Base-by-base conservation (phyloP, 768 basidiomycete genomes). In the Fibroporia radiculosa region DNA sequence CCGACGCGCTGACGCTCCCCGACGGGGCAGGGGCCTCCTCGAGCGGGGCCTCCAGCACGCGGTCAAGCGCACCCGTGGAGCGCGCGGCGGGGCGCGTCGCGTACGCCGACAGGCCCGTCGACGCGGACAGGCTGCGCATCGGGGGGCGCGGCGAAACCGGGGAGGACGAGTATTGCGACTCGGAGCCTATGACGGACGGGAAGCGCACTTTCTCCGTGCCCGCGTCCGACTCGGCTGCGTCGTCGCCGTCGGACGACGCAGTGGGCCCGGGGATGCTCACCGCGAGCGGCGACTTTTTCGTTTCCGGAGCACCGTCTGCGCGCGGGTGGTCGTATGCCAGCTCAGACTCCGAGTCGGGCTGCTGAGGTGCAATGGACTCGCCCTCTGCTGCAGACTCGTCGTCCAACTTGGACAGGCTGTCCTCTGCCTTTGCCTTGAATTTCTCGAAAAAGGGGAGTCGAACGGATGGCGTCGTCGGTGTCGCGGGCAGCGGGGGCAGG, bases 361-460 rank as follows among this genome's bases (percentile, higher is more conserved):
- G 19, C 11, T 36, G 36, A 20, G 22, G 34, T 12, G 52, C 46
- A 26, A 47, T 32, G 23, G 48, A 39, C 31, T 43, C 48, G 20
- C 36, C 36, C 16, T 42, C 33, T 18, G n/a, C 10, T 10, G 8
- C 29, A n/a, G 29, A 8, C n/a, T 31, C 29, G n/a, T 31, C 29
- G n/a, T 31, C 29, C 10, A n/a, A 8, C n/a, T 31, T n/a, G n/a
- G 29, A 8, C 8, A 10, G 10, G n/a, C 10, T 8, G 16, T 35
- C 34, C 34, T 8, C 14, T 7, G 7, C 20, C 39, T 58, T 48
- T 56, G 61, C 48, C 59, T 72, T 74, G 55, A 72, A 67, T 51
- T 74, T 74, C 45, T 81, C 78, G 50, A 82, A 73, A 58, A 83
- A 75, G 7, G 77, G 74, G 48, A 81, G 62, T 4, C 68, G 62